phyloP scores from a whole-genome alignment of 225 moss, liverwort and hornwort genomes.

The Physcomitrium patens region DNA sequence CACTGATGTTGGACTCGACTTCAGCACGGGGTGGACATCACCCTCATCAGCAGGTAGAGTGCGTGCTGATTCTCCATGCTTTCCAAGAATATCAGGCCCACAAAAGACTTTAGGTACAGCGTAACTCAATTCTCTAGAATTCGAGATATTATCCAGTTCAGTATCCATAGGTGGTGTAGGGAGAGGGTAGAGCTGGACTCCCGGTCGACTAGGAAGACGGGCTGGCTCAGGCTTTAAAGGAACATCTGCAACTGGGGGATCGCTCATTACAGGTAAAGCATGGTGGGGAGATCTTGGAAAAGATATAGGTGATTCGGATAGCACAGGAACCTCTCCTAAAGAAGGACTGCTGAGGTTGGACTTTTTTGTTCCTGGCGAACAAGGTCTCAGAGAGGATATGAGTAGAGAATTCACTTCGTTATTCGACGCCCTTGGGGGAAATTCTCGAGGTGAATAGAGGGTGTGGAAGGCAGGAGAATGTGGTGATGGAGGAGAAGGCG shows the following conservation, averaged over 20 bases:
- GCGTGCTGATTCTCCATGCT: slow-evolving; percentile 19
- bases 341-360: slow-evolving; percentile 24
- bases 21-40: slow-evolving; percentile 13
- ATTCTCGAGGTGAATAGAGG: slow-evolving; percentile 33
- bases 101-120: slow-evolving; percentile 18
- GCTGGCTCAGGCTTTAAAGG: slow-evolving; percentile 12
- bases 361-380: background rate
- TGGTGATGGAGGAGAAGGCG: slow-evolving; percentile 23
- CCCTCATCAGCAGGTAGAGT: background rate
- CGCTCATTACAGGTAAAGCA: slow-evolving; percentile 7
- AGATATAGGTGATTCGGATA: slow-evolving; percentile 40
- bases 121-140: slow-evolving; percentile 17
- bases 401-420: slow-evolving; percentile 15
- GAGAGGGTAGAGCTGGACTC: slow-evolving; percentile 32
- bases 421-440: slow-evolving; percentile 20
- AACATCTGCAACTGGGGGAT: slow-evolving; percentile 11
- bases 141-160: slow-evolving; percentile 16
- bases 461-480: slow-evolving; percentile 32
- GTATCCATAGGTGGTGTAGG: slow-evolving; percentile 38
- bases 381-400: slow-evolving; percentile 2
- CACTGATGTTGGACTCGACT: slow-evolving; percentile 36
- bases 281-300: slow-evolving; percentile 28
- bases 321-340: slow-evolving; percentile 32
- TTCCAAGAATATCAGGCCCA: slow-evolving; percentile 25
- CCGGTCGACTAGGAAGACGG: slow-evolving; percentile 13